These are phyloP conservation scores for Hanseniaspora thailandica DNA, from an alignment of 805 yeast species.

Conservation along the genomic window DNA sequence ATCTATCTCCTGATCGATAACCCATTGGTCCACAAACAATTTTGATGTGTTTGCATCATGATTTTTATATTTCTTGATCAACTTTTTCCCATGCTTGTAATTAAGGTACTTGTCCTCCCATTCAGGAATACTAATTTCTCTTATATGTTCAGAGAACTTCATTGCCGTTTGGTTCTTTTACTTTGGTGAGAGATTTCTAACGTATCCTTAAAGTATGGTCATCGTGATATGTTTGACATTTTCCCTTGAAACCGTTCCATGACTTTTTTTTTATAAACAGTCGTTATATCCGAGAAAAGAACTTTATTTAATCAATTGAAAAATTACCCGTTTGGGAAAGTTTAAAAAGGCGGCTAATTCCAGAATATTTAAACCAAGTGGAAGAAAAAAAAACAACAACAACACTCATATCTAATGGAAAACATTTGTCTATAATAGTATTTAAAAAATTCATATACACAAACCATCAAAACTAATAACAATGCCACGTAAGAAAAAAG, in stretches of 20 bases:
- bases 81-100: conserved; percentile 41
- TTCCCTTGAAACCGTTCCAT: neutral
- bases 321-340: neutral
- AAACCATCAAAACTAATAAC: neutral
- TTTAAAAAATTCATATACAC: neutral
- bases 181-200: neutral
- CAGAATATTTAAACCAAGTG: too few species aligned
- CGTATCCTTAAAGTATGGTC: too few species aligned
- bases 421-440: too few species aligned
- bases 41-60: conserved; percentile 17
- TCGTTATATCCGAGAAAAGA: too few species aligned
- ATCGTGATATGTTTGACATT: neutral
- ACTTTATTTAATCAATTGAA: neutral
- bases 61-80: conserved; percentile 24
- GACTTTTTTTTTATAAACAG: neutral
- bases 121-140: conserved; percentile 64
- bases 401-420: neutral
- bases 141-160: conserved; percentile 57
- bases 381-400: too few species aligned
- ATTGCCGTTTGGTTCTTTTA: too few species aligned
- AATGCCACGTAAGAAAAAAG: neutral
- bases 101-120: conserved; percentile 78
- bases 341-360: too few species aligned
- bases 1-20: conserved; percentile 23
- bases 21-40: conserved; percentile 28